Conservation (phyloP, 2,329 filamentous ascomycete species). For the Fusarium kyushuense region DNA sequence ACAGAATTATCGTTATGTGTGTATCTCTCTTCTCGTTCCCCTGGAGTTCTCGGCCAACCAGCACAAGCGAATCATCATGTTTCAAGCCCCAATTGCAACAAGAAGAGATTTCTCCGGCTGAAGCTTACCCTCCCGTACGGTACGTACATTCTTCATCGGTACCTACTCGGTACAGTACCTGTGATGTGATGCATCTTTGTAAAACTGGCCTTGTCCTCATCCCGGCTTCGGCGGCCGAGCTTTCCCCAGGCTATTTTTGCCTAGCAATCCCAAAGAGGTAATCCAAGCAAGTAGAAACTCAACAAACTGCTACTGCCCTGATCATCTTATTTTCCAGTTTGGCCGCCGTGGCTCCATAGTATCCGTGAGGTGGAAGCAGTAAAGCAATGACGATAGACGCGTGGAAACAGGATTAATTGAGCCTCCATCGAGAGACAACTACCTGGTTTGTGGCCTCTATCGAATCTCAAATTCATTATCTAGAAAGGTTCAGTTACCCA, state of each 20-base stretch:
- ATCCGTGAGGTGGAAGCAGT: conserved; percentile 8
- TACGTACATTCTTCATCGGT: conserved; percentile 14
- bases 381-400: conserved; percentile 23
- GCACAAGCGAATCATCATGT: conserved; percentile 27
- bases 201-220: background rate
- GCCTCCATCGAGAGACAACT: conserved; percentile 4
- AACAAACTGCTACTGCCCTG: conserved; percentile 40
- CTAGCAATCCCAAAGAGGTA: conserved; percentile 36
- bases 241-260: conserved; percentile 35
- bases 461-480: background rate
- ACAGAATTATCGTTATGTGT: conserved; percentile 2
- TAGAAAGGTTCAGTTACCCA: conserved; percentile 7
- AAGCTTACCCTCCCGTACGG: conserved; percentile 10
- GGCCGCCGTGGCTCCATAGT: conserved; percentile 11
- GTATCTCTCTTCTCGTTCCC: conserved; percentile 32
- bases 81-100: conserved; percentile 35
- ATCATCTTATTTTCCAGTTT: conserved; percentile 23
- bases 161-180: too few species aligned
- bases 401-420: conserved; percentile 7
- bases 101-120: background rate
- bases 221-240: conserved; percentile 27
- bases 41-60: conserved; percentile 17
- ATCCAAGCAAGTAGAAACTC: conserved; percentile 22
- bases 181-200: background rate
- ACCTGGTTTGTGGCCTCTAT: background rate